These are phyloP conservation scores for Evansstolkia leycettana DNA, from an alignment of 495 filamentous ascomycete species.

Conservation along the genomic window DNA sequence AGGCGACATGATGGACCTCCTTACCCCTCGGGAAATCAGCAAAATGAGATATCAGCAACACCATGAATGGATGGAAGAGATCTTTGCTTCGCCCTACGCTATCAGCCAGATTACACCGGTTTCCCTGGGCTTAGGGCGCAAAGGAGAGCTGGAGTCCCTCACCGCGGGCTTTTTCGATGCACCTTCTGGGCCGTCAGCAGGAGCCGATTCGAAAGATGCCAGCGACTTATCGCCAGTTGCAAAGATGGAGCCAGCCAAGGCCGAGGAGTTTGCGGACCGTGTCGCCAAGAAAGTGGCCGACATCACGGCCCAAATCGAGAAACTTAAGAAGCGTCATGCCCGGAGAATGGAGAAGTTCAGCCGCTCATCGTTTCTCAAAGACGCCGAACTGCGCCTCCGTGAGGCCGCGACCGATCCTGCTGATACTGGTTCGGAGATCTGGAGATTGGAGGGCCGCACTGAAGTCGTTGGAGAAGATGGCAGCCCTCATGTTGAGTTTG, in stretches of 20 bases:
- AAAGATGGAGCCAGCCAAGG: conserved; percentile 52
- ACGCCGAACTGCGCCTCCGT: conserved; percentile 46
- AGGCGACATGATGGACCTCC: conserved; percentile 76
- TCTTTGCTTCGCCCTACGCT: conserved; percentile 77
- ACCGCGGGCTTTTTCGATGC: conserved; percentile 72
- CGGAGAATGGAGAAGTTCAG: conserved; percentile 62
- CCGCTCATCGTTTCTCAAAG: conserved; percentile 47
- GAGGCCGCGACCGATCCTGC: conserved; percentile 37
- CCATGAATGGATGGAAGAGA: conserved; percentile 98
- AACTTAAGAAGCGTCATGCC: conserved; percentile 66
- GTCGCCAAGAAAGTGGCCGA: conserved; percentile 51
- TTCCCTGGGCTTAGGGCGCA: conserved; percentile 76
- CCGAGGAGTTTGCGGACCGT: conserved; percentile 65
- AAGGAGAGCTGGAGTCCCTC: conserved; percentile 69
- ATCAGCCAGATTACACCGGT: conserved; percentile 74
- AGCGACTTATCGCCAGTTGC: conserved; percentile 40
- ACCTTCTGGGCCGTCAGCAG: conserved; percentile 20
- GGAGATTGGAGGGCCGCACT: conserved; percentile 50
- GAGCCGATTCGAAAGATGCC: conserved; percentile 21
- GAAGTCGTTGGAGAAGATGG: conserved; percentile 42
- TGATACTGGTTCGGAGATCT: conserved; percentile 42
- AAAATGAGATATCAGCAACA: conserved; percentile 78
- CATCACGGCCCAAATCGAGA: conserved; percentile 65
- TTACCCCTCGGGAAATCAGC: conserved; percentile 81
- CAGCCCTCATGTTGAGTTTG: conserved; percentile 18